A percentile compares a stretch with the other conserved stretches of the same genome.
Conservation (phyloP, 1,139 yeast genomes). For the Pichia sp. region DNA sequence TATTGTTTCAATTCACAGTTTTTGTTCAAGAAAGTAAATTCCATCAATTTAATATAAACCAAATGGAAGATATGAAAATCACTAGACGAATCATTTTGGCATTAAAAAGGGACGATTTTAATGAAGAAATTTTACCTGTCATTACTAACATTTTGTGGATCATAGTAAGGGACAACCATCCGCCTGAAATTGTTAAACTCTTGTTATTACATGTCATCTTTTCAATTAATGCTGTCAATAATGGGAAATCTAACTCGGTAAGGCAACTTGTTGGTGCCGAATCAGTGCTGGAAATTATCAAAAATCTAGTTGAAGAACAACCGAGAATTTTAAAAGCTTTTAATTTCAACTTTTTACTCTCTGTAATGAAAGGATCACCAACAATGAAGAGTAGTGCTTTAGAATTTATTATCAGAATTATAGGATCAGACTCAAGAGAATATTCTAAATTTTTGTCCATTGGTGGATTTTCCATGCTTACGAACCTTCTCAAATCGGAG, state of each 20-base stretch:
- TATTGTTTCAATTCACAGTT: conserved; percentile 55
- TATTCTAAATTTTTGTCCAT: conserved; percentile 44
- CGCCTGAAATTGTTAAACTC: conserved; percentile 39
- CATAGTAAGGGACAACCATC: conserved; percentile 39
- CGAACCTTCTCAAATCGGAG: conserved; percentile 44
- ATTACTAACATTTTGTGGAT: conserved; percentile 38
- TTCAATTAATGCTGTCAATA: conserved; percentile 23
- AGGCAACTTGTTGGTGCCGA: conserved; percentile 7
- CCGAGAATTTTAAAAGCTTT: conserved; percentile 6
- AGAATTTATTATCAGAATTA: conserved; percentile 47
- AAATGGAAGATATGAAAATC: conserved; percentile 52
- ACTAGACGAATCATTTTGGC: conserved; percentile 54
- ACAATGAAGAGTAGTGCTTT: conserved; percentile 48
- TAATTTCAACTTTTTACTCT: conserved; percentile 54
- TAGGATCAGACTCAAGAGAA: conserved; percentile 42
- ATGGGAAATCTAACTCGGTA: background rate
- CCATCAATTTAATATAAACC: conserved; percentile 46
- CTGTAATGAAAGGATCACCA: conserved; percentile 45
- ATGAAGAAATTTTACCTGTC: conserved; percentile 35
- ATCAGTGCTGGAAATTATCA: conserved; percentile 8
- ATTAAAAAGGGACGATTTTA: conserved; percentile 41
- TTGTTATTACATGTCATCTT: conserved; percentile 42
- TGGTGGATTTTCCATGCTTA: conserved; percentile 55
- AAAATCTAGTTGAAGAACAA: conserved; percentile 5
- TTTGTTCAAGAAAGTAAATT: conserved; percentile 52